Percentiles rank a stretch among this genome's conserved stretches.
phyloP scores from a whole-genome alignment of 352 stramenopile genomes.

The Phytophthora rubi region DNA sequence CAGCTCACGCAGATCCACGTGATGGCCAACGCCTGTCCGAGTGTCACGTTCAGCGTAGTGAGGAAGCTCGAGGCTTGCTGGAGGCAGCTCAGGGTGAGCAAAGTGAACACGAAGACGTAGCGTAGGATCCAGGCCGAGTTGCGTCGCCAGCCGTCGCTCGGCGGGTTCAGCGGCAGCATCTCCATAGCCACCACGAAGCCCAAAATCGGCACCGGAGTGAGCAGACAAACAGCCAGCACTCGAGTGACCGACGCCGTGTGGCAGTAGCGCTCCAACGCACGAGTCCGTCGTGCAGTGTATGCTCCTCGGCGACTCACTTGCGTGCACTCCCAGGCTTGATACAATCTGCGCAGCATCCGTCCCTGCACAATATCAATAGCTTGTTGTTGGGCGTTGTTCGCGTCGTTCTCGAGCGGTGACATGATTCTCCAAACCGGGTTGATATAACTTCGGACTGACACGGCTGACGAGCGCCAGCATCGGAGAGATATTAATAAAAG shows the following conservation, averaged over 20 bases:
- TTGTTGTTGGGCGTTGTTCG: background rate
- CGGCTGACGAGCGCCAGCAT: background rate
- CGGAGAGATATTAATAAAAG: no score
- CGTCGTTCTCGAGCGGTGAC: background rate
- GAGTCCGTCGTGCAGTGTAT: constrained; percentile 12
- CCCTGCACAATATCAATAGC: background rate
- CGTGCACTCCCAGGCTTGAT: constrained; percentile 7
- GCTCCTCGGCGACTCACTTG: constrained; percentile 16
- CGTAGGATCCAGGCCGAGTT: constrained; percentile 23
- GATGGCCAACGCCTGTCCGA: constrained; percentile 23
- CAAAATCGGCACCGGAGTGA: constrained; percentile 18
- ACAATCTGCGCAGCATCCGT: constrained; percentile 1
- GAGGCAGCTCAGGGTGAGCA: constrained; percentile 20
- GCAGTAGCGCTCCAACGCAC: constrained; percentile 22
- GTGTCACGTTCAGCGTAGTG: constrained; percentile 15
- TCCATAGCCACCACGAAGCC: constrained; percentile 19
- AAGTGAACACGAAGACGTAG: constrained; percentile 22
- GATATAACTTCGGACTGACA: background rate
- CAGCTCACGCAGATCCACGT: constrained; percentile 21
- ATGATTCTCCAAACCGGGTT: background rate
- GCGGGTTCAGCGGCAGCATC: constrained; percentile 17
- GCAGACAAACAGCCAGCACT: constrained; percentile 20
- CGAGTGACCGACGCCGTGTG: constrained; percentile 8
- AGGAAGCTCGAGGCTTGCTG: constrained; percentile 20
- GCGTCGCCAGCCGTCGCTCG: constrained; percentile 15